Evolutionary conservation across 75 land plant genomes (phyloP).

Genomic region (Cunninghamia lanceolata): DNA sequence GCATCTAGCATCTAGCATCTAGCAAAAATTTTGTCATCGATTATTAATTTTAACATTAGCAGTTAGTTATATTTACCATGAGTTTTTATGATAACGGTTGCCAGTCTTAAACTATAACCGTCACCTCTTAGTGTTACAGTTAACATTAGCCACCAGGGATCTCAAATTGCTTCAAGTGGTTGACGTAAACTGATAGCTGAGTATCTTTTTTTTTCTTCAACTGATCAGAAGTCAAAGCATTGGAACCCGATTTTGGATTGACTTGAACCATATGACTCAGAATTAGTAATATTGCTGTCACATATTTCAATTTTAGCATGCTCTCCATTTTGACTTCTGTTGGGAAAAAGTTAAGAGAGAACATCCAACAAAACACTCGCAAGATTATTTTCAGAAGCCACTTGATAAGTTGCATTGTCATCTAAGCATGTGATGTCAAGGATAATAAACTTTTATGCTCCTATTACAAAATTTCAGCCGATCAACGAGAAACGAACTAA

Average conservation of each 20-base stretch:
- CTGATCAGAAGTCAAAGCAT: slow-evolving; percentile 16
- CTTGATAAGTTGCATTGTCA: slow-evolving; percentile 75
- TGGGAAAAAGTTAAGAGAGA: slow-evolving; percentile 51
- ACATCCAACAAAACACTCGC: slow-evolving; percentile 65
- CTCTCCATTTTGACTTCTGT: slow-evolving; percentile 17
- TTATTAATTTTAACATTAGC: no score
- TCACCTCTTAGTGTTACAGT: no score
- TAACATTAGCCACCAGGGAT: no score
- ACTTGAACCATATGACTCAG: slow-evolving; percentile 75
- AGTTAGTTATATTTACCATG: no score
- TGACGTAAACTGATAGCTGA: slow-evolving; percentile 9
- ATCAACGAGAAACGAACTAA: slow-evolving; percentile 68
- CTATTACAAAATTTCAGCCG: slow-evolving; percentile 55
- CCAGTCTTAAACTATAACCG: no score
- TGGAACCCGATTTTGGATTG: slow-evolving; percentile 53
- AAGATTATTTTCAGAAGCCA: slow-evolving; percentile 69
- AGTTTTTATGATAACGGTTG: no score
- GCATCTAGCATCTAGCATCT: no score
- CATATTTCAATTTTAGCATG: slow-evolving; percentile 73
- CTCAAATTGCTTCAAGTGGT: no score
- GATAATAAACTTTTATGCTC: slow-evolving; percentile 42
- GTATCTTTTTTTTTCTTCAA: slow-evolving; percentile 30
- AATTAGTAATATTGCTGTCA: slow-evolving; percentile 81
- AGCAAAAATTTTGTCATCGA: no score
- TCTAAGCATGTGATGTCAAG: slow-evolving; percentile 84